phyloP scores from a whole-genome alignment of 768 basidiomycete species.

The Collybiopsis confluens region DNA sequence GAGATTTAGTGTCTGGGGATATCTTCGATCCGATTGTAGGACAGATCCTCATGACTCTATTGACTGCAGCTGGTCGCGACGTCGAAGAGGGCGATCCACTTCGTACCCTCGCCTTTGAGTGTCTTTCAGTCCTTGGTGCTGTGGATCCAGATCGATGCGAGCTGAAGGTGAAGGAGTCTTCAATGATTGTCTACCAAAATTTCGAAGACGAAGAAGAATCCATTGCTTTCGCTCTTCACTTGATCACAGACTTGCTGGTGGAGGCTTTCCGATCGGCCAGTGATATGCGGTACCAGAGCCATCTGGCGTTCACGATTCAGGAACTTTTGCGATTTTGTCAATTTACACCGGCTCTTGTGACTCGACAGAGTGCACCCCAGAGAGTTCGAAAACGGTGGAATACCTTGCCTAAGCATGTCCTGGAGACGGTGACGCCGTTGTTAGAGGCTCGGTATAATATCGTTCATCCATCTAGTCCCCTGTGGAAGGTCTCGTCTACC shows the following conservation, averaged over 20 bases:
- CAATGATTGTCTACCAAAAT: slow-evolving; percentile 74
- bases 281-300: slow-evolving; percentile 87
- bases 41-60: slow-evolving; percentile 59
- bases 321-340: slow-evolving; percentile 84
- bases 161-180: slow-evolving; percentile 49
- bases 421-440: slow-evolving; percentile 83
- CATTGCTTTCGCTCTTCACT: slow-evolving; percentile 74
- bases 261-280: slow-evolving; percentile 90
- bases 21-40: slow-evolving; percentile 77
- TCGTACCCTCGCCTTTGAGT: slow-evolving; percentile 77
- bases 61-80: slow-evolving; percentile 72
- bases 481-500: slow-evolving; percentile 73
- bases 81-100: slow-evolving; percentile 68
- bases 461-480: slow-evolving; percentile 35
- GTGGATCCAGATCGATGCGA: slow-evolving; percentile 93
- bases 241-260: slow-evolving; percentile 82
- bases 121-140: slow-evolving; percentile 88
- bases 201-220: slow-evolving; percentile 79
- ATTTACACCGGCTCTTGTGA: slow-evolving; percentile 75
- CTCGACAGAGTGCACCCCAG: slow-evolving; percentile 47
- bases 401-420: slow-evolving; percentile 71
- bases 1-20: slow-evolving; percentile 73
- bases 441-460: slow-evolving; percentile 66
- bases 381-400: slow-evolving; percentile 79
- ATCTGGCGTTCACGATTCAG: slow-evolving; percentile 89